Percentiles rank a stretch among this genome's conserved stretches.
Evolutionary conservation across 371 early-diverging fungal genomes (phyloP).

Genomic region (Mortierella sp.): DNA sequence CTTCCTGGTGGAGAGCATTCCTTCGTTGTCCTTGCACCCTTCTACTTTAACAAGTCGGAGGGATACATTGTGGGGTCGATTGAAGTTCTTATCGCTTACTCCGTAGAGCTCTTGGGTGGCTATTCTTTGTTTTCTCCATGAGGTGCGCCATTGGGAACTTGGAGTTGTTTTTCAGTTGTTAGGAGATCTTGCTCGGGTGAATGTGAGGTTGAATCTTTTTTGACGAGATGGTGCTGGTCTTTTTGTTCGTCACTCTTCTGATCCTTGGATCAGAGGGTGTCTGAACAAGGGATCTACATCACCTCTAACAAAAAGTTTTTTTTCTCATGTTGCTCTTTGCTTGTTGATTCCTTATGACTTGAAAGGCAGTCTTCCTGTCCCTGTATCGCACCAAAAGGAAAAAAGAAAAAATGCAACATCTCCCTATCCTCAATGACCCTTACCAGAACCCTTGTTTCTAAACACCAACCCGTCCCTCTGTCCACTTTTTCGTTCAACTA

Average conservation of each 20-base stretch:
- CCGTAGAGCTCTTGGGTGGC: constrained; percentile 36
- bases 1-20: constrained; percentile 39
- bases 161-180: background rate
- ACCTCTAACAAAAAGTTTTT: background rate
- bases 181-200: background rate
- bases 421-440: constrained; percentile 56
- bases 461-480: background rate
- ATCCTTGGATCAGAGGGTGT: background rate
- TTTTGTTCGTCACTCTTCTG: background rate
- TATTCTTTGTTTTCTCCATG: background rate
- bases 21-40: constrained; percentile 5
- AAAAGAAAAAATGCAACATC: background rate
- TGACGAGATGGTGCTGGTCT: background rate
- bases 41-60: background rate
- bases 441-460: constrained; percentile 37
- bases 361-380: background rate
- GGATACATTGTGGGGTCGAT: constrained; percentile 12
- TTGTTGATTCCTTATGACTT: background rate
- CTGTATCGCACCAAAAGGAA: background rate
- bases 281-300: background rate
- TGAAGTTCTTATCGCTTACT: constrained; percentile 12
- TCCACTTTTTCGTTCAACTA: background rate
- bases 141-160: background rate
- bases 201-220: background rate
- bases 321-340: background rate